Evolutionary conservation across 2,329 filamentous ascomycete species (phyloP).

Genomic region (Fonsecaea monophora): DNA sequence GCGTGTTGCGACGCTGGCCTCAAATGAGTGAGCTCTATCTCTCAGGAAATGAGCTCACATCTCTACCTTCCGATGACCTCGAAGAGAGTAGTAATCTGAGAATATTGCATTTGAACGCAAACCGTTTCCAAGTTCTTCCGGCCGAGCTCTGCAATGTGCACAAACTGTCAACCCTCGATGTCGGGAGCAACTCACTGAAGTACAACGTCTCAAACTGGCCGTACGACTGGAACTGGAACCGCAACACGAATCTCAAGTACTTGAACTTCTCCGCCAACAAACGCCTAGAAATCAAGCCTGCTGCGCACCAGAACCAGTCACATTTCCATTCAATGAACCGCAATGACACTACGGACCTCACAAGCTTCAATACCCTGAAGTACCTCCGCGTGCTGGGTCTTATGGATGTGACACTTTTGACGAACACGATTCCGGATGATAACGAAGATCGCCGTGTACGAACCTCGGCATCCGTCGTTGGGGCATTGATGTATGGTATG

Average conservation of each 20-base stretch:
- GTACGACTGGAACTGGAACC: slow-evolving; percentile 99
- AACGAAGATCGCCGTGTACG: slow-evolving; percentile 93
- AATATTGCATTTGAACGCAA: slow-evolving; percentile 92
- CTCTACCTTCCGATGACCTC: slow-evolving; percentile 88
- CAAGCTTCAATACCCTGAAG: slow-evolving; percentile 84
- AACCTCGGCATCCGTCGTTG: slow-evolving; percentile 93
- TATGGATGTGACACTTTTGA: slow-evolving; percentile 97
- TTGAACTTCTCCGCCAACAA: slow-evolving; percentile 98
- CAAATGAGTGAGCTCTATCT: slow-evolving; percentile 90
- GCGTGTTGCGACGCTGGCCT: slow-evolving; percentile 87
- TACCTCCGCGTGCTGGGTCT: slow-evolving; percentile 88
- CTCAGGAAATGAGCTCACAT: slow-evolving; percentile 92
- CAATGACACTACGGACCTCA: slow-evolving; percentile 68
- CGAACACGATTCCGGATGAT: slow-evolving; percentile 91
- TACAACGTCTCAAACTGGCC: slow-evolving; percentile 99
- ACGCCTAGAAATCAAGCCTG: slow-evolving; percentile 82
- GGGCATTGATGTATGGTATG: slow-evolving; percentile 94
- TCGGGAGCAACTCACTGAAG: slow-evolving; percentile 92
- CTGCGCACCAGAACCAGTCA: slow-evolving; percentile 51
- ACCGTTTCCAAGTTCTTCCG: slow-evolving; percentile 95
- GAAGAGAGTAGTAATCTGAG: slow-evolving; percentile 88
- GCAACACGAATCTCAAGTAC: slow-evolving; percentile 92
- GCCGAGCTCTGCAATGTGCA: slow-evolving; percentile 94
- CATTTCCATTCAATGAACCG: slow-evolving; percentile 60
- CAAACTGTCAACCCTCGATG: slow-evolving; percentile 89